Evolutionary conservation across 208 protist genomes (phyloP).

Genomic region (Borovskyia barvae): DNA sequence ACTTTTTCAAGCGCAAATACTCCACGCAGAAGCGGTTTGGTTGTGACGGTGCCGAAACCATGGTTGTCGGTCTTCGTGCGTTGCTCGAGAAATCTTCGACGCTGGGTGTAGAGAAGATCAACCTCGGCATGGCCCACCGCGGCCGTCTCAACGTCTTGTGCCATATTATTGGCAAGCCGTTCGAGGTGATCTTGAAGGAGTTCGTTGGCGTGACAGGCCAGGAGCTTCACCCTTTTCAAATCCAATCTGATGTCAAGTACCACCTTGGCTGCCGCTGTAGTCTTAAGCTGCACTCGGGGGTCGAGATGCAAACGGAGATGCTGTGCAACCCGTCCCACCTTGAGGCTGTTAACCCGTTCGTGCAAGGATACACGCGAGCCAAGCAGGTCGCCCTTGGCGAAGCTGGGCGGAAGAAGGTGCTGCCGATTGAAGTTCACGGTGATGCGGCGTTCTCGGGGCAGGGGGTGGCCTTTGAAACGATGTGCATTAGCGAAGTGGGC

Average conservation of each 20-base stretch:
- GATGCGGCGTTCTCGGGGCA: slow-evolving; percentile 98
- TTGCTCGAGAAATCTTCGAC: slow-evolving; percentile 87
- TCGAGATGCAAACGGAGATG: slow-evolving; percentile 93
- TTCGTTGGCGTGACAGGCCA: slow-evolving; percentile 75
- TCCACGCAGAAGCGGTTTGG: slow-evolving; percentile 97
- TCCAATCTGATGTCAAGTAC: slow-evolving; percentile 99
- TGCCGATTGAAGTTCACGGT: slow-evolving; percentile 96
- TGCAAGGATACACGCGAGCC: slow-evolving; percentile 96
- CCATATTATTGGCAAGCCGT: slow-evolving; percentile 97
- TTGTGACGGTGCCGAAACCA: slow-evolving; percentile 94
- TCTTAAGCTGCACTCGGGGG: slow-evolving; percentile 63
- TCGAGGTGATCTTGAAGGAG: slow-evolving; percentile 90
- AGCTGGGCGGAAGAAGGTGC: slow-evolving; percentile 52
- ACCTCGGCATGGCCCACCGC: slow-evolving; percentile 98
- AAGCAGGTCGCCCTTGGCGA: slow-evolving; percentile 85
- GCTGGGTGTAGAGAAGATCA: slow-evolving; percentile 91
- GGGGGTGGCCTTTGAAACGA: slow-evolving; percentile 97
- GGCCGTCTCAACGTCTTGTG: slow-evolving; percentile 97
- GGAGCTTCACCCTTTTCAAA: slow-evolving; percentile 86
- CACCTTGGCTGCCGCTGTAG: slow-evolving; percentile 93
- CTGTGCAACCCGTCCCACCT: slow-evolving; percentile 98
- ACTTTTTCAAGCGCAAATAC: slow-evolving; percentile 94
- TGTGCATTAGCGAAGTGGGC: slow-evolving; percentile 92
- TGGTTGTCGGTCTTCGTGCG: slow-evolving; percentile 94
- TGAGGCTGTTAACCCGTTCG: slow-evolving; percentile 98